These are phyloP conservation scores for Nigrograna mackinnonii DNA, from an alignment of 2,329 filamentous ascomycete species.

Conservation along the genomic window DNA sequence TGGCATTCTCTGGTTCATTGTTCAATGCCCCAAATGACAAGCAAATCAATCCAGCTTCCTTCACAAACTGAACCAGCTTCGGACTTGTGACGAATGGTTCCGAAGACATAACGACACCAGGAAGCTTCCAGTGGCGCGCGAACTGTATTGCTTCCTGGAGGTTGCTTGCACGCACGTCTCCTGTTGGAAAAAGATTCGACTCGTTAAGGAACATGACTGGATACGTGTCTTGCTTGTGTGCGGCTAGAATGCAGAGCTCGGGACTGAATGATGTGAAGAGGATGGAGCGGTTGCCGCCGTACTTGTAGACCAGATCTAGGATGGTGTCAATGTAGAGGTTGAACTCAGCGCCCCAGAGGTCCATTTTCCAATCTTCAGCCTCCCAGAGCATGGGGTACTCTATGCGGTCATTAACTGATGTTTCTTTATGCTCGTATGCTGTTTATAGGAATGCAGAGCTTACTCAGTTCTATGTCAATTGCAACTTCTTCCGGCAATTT, in stretches of 20 bases:
- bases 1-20: constrained; percentile 21
- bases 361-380: constrained; percentile 36
- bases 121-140: constrained; percentile 41
- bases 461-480: constrained; percentile 48
- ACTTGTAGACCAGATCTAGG: constrained; percentile 30
- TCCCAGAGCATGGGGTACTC: constrained; percentile 48
- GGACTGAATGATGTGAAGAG: constrained; percentile 42
- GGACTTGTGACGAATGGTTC: constrained; percentile 42
- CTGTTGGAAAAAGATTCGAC: background rate
- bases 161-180: constrained; percentile 31
- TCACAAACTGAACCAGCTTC: constrained; percentile 31
- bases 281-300: constrained; percentile 29
- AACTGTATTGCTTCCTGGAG: constrained; percentile 44
- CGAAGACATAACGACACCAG: constrained; percentile 43
- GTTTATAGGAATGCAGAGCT: constrained; percentile 8
- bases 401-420: constrained; percentile 11
- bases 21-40: constrained; percentile 42
- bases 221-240: constrained; percentile 33
- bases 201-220: constrained; percentile 26
- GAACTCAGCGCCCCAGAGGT: constrained; percentile 40
- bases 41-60: constrained; percentile 34
- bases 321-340: constrained; percentile 45
- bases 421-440: background rate
- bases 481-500: constrained; percentile 38
- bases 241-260: constrained; percentile 37